phyloP scores from a whole-genome alignment of 768 basidiomycete genomes.

The Gautieria morchelliformis region DNA sequence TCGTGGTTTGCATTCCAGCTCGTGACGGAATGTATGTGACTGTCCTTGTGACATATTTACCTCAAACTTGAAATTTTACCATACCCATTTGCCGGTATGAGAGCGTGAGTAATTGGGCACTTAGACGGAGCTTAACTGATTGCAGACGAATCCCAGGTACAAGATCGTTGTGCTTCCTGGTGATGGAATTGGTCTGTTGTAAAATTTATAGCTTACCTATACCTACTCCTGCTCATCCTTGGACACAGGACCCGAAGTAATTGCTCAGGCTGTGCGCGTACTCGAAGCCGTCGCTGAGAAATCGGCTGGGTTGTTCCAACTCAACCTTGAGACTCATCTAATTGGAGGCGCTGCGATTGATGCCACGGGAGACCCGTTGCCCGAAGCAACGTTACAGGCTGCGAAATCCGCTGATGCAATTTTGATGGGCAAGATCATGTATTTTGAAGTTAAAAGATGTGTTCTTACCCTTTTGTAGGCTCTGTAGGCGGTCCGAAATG shows the following conservation, averaged over 20 bases:
- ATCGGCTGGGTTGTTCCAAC: conserved; percentile 48
- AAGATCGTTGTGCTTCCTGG: conserved; percentile 87
- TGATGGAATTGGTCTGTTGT: conserved; percentile 81
- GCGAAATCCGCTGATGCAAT: conserved; percentile 94
- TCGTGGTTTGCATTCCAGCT: not conserved
- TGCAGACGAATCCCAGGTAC: conserved; percentile 40
- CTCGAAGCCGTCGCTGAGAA: conserved; percentile 60
- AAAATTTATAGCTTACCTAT: not conserved
- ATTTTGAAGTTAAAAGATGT: not conserved
- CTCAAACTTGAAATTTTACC: too few species aligned
- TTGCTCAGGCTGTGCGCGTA: conserved; percentile 75
- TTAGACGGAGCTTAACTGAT: not conserved
- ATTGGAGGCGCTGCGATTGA: conserved; percentile 97
- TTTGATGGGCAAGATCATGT: conserved; percentile 62
- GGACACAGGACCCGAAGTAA: conserved; percentile 76
- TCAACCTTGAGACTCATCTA: conserved; percentile 63
- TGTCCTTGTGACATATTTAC: too few species aligned
- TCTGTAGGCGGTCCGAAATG: conserved; percentile 99
- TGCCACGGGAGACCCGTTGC: conserved; percentile 73
- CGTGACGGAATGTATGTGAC: too few species aligned
- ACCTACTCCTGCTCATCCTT: not conserved
- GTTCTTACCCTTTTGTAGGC: conserved; percentile 36
- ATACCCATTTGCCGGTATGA: not conserved
- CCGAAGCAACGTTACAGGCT: conserved; percentile 74
- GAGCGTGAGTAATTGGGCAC: not conserved